Evolutionary conservation across 805 yeast genomes (phyloP).

Genomic region (Starmerella bombicola): DNA sequence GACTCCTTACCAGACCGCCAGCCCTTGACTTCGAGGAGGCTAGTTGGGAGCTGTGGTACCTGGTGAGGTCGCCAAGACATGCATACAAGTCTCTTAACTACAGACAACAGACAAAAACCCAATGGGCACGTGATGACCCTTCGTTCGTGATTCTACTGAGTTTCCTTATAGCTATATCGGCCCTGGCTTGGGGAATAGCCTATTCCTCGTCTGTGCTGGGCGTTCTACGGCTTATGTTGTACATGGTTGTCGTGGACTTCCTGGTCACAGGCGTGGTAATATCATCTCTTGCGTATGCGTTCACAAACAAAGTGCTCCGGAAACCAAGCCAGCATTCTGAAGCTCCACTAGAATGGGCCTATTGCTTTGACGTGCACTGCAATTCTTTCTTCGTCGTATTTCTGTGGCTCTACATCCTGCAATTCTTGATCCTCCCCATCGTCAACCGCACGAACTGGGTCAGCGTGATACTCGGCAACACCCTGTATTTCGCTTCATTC

Average conservation of each 20-base stretch:
- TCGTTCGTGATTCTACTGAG: constrained; percentile 65
- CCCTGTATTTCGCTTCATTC: constrained; percentile 60
- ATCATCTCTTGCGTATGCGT: constrained; percentile 61
- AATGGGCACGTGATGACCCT: constrained; percentile 88
- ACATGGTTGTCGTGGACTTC: constrained; percentile 80
- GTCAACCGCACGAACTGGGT: constrained; percentile 51
- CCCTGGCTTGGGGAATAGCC: constrained; percentile 82
- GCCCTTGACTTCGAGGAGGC: constrained; percentile 88
- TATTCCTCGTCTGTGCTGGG: constrained; percentile 54
- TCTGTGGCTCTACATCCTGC: constrained; percentile 61
- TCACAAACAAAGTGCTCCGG: constrained; percentile 50
- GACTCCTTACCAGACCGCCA: constrained; percentile 52
- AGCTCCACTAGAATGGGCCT: constrained; percentile 65
- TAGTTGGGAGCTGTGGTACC: constrained; percentile 73
- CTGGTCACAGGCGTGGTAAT: constrained; percentile 54
- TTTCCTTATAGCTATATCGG: constrained; percentile 54
- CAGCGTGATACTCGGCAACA: constrained; percentile 63
- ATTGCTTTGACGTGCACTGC: constrained; percentile 88
- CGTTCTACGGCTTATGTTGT: constrained; percentile 52
- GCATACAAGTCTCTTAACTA: constrained; percentile 74
- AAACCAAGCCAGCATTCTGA: constrained; percentile 5
- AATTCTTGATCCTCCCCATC: constrained; percentile 57
- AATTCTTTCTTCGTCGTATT: constrained; percentile 75
- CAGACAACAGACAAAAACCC: constrained; percentile 63
- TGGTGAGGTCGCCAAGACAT: constrained; percentile 62